Percentiles rank a stretch among this genome's conserved stretches.
Evolutionary conservation across 2,329 filamentous ascomycete species (phyloP).

Genomic region (Aspergillus candidus): DNA sequence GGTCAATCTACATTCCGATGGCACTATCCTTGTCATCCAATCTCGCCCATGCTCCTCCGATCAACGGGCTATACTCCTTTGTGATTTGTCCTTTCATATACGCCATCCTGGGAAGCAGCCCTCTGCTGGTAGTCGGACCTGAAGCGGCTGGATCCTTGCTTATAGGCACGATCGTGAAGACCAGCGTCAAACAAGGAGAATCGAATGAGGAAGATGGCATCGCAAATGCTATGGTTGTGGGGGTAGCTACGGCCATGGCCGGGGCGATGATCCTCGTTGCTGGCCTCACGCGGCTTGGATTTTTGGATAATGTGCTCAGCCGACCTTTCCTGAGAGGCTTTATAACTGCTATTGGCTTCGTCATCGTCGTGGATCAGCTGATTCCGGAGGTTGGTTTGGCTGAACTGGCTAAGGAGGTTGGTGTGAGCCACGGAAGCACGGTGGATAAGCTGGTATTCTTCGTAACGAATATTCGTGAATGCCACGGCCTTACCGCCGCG

Average conservation of each 20-base stretch:
- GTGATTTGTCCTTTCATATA: slow-evolving; percentile 90
- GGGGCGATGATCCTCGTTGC: slow-evolving; percentile 84
- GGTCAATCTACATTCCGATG: slow-evolving; percentile 99
- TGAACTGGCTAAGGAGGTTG: slow-evolving; percentile 54
- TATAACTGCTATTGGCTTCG: slow-evolving; percentile 93
- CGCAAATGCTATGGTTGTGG: slow-evolving; percentile 75
- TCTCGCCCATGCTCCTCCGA: slow-evolving; percentile 83
- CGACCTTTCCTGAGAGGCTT: slow-evolving; percentile 89
- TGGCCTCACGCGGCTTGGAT: slow-evolving; percentile 78
- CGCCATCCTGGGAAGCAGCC: slow-evolving; percentile 82
- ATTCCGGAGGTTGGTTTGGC: slow-evolving; percentile 82
- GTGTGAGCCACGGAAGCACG: slow-evolving; percentile 73
- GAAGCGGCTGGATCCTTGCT: slow-evolving; percentile 90
- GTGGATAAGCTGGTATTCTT: slow-evolving; percentile 82
- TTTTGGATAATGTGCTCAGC: slow-evolving; percentile 89
- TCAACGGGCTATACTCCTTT: slow-evolving; percentile 91
- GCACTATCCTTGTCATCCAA: slow-evolving; percentile 88
- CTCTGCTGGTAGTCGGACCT: slow-evolving; percentile 88
- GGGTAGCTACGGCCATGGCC: slow-evolving; percentile 79
- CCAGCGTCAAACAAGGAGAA: slow-evolving; percentile 63
- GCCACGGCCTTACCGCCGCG: slow-evolving; percentile 68
- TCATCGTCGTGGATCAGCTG: slow-evolving; percentile 91
- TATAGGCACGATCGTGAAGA: slow-evolving; percentile 77
- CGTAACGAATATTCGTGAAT: slow-evolving; percentile 56
- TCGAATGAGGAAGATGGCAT: slow-evolving; percentile 61